A percentile compares a stretch with the other conserved stretches of the same genome.
phyloP scores from a whole-genome alignment of 192 early-diverging fungal genomes.

The Spizellomyces sp. region DNA sequence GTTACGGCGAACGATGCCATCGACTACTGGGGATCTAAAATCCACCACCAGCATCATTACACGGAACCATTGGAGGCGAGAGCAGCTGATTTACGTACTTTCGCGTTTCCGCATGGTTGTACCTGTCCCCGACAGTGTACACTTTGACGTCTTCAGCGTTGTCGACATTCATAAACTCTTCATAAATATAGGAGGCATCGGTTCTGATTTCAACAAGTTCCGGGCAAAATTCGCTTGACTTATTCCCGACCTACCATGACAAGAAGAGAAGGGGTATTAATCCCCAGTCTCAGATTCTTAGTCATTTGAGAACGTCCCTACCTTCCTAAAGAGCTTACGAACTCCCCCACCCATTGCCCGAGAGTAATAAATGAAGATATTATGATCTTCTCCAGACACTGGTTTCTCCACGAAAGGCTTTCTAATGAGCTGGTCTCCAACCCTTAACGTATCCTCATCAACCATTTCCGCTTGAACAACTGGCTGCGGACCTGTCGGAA shows the following conservation, averaged over 20 bases:
- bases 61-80: background rate
- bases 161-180: constrained; percentile 92
- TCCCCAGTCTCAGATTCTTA: too few relatives aligned
- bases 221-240: constrained; percentile 86
- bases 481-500: constrained; percentile 17
- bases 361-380: constrained; percentile 94
- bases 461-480: constrained; percentile 21
- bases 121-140: constrained; percentile 89
- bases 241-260: constrained; percentile 77
- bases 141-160: constrained; percentile 98
- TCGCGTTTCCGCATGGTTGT: constrained; percentile 93
- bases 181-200: constrained; percentile 89
- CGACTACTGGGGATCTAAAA: constrained; percentile 85
- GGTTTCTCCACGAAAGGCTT: constrained; percentile 99
- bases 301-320: background rate
- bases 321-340: constrained; percentile 47
- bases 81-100: constrained; percentile 54
- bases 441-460: constrained; percentile 64
- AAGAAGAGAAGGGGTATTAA: too few relatives aligned
- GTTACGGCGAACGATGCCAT: constrained; percentile 93
- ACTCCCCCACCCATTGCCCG: constrained; percentile 72
- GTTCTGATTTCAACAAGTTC: constrained; percentile 66
- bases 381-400: constrained; percentile 94
- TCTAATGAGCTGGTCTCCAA: constrained; percentile 67
- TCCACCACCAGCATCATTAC: background rate